A percentile compares a stretch with the other conserved stretches of the same genome.
Conservation (phyloP, 2,329 filamentous ascomycete genomes). For the Cladorrhinum sp. region DNA sequence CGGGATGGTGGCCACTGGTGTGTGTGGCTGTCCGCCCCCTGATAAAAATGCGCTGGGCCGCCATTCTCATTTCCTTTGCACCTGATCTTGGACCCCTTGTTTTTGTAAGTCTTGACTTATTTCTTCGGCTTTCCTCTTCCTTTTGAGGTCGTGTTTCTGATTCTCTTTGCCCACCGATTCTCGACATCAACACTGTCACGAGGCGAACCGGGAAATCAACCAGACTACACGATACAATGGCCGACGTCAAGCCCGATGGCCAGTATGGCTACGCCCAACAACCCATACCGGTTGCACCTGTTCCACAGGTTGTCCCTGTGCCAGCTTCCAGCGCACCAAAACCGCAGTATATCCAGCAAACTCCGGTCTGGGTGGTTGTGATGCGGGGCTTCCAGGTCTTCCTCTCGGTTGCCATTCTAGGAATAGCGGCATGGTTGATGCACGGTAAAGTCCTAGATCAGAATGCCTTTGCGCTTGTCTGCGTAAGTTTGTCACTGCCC, state of each 20-base stretch:
- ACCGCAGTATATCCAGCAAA: constrained; percentile 27
- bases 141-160: background rate
- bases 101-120: background rate
- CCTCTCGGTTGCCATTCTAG: constrained; percentile 28
- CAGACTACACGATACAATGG: background rate
- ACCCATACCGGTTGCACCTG: background rate
- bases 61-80: background rate
- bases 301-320: background rate
- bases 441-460: constrained; percentile 29
- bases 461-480: constrained; percentile 30
- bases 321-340: background rate
- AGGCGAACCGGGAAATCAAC: background rate
- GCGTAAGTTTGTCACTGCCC: constrained; percentile 24
- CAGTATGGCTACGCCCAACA: background rate
- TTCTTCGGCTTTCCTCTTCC: background rate
- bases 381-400: constrained; percentile 32
- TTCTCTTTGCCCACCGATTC: background rate
- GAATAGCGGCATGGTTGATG: constrained; percentile 30
- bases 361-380: constrained; percentile 27
- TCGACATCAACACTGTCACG: no score
- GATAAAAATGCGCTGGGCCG: background rate
- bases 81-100: background rate
- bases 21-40: background rate
- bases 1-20: background rate
- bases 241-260: constrained; percentile 1